A percentile compares a stretch with the other conserved stretches of the same genome.
Conservation (phyloP, 495 filamentous ascomycete genomes). For the Articulospora tetracladia region DNA sequence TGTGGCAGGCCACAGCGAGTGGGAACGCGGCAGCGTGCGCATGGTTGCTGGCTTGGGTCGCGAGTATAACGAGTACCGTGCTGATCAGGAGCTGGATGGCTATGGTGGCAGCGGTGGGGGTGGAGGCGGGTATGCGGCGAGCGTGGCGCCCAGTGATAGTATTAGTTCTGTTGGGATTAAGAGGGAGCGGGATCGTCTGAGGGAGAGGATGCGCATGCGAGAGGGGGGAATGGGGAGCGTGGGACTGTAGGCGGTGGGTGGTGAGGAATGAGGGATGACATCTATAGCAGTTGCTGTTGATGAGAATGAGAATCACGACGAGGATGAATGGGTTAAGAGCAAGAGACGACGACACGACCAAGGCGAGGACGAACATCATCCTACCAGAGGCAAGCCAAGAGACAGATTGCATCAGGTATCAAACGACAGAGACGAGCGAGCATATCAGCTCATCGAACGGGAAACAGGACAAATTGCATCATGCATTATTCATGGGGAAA, state of each 20-base stretch:
- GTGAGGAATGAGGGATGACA: background rate
- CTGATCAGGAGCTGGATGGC: background rate
- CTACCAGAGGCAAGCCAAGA: too few relatives aligned
- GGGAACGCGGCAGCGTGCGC: background rate
- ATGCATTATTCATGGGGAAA: too few relatives aligned
- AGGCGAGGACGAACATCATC: too few relatives aligned
- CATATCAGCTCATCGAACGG: background rate
- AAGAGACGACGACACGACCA: too few relatives aligned
- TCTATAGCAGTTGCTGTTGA: too few relatives aligned
- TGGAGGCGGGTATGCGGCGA: constrained; percentile 26
- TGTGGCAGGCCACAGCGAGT: background rate
- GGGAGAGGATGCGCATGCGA: constrained; percentile 23
- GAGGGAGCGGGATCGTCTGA: constrained; percentile 27
- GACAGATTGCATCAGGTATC: too few relatives aligned
- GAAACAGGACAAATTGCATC: background rate
- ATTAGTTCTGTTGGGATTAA: constrained; percentile 59
- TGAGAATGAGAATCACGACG: too few relatives aligned
- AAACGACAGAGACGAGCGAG: background rate
- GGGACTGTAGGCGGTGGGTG: background rate
- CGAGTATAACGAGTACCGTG: background rate
- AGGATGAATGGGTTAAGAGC: too few relatives aligned
- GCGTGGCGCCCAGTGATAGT: constrained; percentile 61
- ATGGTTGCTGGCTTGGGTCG: background rate
- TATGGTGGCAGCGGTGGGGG: background rate
- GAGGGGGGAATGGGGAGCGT: constrained; percentile 7